Evolutionary conservation across 2,329 filamentous ascomycete species (phyloP).

Genomic region (Sporothrix phasma): DNA sequence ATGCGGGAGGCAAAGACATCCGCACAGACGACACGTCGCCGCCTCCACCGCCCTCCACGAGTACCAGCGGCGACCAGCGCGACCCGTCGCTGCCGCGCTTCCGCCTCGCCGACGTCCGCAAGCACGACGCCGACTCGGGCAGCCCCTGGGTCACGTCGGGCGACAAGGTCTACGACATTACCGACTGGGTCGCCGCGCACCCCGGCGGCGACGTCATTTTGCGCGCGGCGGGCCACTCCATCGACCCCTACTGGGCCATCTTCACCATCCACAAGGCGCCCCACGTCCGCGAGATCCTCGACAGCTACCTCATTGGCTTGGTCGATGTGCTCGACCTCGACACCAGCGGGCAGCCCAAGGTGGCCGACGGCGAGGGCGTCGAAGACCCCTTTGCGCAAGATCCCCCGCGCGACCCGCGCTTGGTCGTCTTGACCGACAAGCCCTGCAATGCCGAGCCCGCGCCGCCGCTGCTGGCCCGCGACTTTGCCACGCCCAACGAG

Average conservation of each 20-base stretch:
- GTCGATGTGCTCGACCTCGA: constrained; percentile 47
- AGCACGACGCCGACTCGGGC: constrained; percentile 17
- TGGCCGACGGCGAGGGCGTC: constrained; percentile 36
- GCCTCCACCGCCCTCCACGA: background rate
- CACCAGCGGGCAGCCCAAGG: constrained; percentile 39
- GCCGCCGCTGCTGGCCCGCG: constrained; percentile 33
- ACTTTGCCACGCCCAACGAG: constrained; percentile 45
- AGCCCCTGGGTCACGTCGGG: constrained; percentile 54
- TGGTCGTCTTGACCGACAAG: constrained; percentile 43
- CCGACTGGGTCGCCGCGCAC: constrained; percentile 55
- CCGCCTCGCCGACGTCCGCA: constrained; percentile 20
- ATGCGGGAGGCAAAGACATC: background rate
- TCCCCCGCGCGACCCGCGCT: constrained; percentile 39
- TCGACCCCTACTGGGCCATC: constrained; percentile 62
- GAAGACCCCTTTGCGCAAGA: constrained; percentile 52
- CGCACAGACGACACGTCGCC: background rate
- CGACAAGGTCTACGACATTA: constrained; percentile 60
- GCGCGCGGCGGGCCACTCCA: constrained; percentile 51
- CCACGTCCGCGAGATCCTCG: constrained; percentile 54
- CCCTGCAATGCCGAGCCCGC: constrained; percentile 56
- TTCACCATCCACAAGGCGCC: constrained; percentile 58
- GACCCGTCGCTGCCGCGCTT: constrained; percentile 20
- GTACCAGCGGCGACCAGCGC: constrained; percentile 14
- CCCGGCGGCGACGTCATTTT: constrained; percentile 60
- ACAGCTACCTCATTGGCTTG: constrained; percentile 54